Conservation (phyloP, 2,329 filamentous ascomycete genomes). For the Chrysoporthe puriensis region DNA sequence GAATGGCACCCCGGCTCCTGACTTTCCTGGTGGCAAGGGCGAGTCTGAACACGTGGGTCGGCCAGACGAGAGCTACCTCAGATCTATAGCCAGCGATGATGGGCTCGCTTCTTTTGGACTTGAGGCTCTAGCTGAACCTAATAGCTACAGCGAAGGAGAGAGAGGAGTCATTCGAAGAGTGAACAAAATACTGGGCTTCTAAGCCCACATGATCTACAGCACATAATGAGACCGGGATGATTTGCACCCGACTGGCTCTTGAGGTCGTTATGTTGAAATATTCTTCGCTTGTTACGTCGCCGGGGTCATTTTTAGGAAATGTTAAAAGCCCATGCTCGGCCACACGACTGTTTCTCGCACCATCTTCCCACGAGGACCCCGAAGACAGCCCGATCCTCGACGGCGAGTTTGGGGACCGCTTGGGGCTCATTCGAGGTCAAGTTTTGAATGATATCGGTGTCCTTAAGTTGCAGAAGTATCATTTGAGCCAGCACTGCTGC, state of each 20-base stretch:
- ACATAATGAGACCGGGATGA: neutral
- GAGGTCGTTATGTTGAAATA: neutral
- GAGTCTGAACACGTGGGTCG: conserved; percentile 59
- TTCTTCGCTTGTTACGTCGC: neutral
- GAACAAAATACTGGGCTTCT: conserved; percentile 23
- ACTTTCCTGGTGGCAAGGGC: conserved; percentile 73
- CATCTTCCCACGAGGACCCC: neutral
- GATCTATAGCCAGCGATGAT: conserved; percentile 10
- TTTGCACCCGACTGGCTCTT: neutral
- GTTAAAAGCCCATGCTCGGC: neutral
- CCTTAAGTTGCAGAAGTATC: no score
- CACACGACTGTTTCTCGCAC: neutral
- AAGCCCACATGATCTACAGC: neutral
- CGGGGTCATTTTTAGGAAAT: neutral
- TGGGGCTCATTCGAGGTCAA: neutral
- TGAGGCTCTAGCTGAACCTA: conserved; percentile 15
- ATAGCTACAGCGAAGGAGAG: conserved; percentile 14
- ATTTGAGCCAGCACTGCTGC: neutral
- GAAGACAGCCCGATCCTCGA: neutral
- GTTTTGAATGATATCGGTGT: neutral
- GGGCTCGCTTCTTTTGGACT: conserved; percentile 24
- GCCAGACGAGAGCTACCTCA: conserved; percentile 34
- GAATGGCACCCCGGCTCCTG: conserved; percentile 67
- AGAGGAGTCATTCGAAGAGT: conserved; percentile 21
- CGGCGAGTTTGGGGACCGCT: neutral